phyloP scores from a whole-genome alignment of 2,329 filamentous ascomycete species.

The Trichophyton rubrum region DNA sequence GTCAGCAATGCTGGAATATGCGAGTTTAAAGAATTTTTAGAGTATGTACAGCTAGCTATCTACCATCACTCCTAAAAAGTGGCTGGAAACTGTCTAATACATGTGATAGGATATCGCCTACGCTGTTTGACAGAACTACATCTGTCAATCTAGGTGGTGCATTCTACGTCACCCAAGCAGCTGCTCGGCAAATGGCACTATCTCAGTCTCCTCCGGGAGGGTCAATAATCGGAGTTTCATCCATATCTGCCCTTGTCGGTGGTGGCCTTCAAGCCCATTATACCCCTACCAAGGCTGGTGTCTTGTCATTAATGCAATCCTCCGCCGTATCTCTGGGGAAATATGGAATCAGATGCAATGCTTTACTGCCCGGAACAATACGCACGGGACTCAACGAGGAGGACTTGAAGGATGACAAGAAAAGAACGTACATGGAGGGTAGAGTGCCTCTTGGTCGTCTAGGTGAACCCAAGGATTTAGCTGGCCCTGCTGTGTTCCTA shows the following conservation, averaged over 20 bases:
- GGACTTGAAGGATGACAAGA: slow-evolving; percentile 60
- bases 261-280: slow-evolving; percentile 72
- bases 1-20: slow-evolving; percentile 84
- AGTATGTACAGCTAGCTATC: slow-evolving; percentile 32
- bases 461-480: slow-evolving; percentile 61
- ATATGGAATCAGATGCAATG: slow-evolving; percentile 69
- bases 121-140: slow-evolving; percentile 60
- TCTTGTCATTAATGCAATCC: slow-evolving; percentile 71
- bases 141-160: slow-evolving; percentile 73
- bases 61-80: not conserved
- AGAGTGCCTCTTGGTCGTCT: slow-evolving; percentile 66
- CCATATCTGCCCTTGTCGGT: slow-evolving; percentile 40
- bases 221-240: slow-evolving; percentile 49
- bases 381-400: slow-evolving; percentile 73
- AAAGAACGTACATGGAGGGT: slow-evolving; percentile 66
- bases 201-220: slow-evolving; percentile 56
- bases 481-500: slow-evolving; percentile 73
- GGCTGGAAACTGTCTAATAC: slow-evolving; percentile 2
- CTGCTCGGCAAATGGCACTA: slow-evolving; percentile 72
- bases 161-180: slow-evolving; percentile 79
- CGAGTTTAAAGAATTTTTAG: slow-evolving; percentile 75
- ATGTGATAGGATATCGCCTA: slow-evolving; percentile 46
- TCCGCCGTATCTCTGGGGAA: slow-evolving; percentile 65
- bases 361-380: slow-evolving; percentile 70
- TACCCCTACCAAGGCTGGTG: slow-evolving; percentile 76